Evolutionary conservation across 2,329 filamentous ascomycete species (phyloP).

Genomic region (Thermoascus crustaceus): DNA sequence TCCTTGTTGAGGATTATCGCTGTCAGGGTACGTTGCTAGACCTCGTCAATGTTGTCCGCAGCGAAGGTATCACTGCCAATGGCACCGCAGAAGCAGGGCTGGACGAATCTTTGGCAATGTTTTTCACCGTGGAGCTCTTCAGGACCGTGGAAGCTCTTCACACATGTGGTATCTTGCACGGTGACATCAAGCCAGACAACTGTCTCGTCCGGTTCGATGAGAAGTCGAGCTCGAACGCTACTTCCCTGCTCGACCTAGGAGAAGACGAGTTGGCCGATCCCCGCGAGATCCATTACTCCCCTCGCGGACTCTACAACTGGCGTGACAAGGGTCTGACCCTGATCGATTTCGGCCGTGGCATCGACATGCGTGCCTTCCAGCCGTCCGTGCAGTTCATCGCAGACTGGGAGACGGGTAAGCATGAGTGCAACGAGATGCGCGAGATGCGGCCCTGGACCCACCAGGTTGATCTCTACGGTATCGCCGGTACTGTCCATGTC

Average conservation of each 20-base stretch:
- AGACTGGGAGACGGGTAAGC: conserved; percentile 81
- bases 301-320: conserved; percentile 73
- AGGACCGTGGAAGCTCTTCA: conserved; percentile 86
- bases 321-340: conserved; percentile 67
- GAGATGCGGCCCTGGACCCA: conserved; percentile 94
- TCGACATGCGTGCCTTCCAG: conserved; percentile 82
- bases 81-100: conserved; percentile 55
- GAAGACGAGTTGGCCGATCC: conserved; percentile 17
- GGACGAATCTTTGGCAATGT: conserved; percentile 90
- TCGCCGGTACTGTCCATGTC: conserved; percentile 79
- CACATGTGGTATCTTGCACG: conserved; percentile 69
- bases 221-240: conserved; percentile 13
- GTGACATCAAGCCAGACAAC: conserved; percentile 93
- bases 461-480: conserved; percentile 91
- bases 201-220: conserved; percentile 76
- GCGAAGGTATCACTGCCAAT: conserved; percentile 48
- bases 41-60: conserved; percentile 76
- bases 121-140: conserved; percentile 85
- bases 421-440: conserved; percentile 92
- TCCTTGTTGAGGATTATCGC: conserved; percentile 78
- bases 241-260: conserved; percentile 22
- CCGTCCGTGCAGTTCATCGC: conserved; percentile 79
- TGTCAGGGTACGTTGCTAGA: conserved; percentile 91
- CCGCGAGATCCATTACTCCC: conserved; percentile 52
- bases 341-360: conserved; percentile 90